phyloP scores from a whole-genome alignment of 2,329 filamentous ascomycete genomes.

The Pseudogymnoascus sp. region DNA sequence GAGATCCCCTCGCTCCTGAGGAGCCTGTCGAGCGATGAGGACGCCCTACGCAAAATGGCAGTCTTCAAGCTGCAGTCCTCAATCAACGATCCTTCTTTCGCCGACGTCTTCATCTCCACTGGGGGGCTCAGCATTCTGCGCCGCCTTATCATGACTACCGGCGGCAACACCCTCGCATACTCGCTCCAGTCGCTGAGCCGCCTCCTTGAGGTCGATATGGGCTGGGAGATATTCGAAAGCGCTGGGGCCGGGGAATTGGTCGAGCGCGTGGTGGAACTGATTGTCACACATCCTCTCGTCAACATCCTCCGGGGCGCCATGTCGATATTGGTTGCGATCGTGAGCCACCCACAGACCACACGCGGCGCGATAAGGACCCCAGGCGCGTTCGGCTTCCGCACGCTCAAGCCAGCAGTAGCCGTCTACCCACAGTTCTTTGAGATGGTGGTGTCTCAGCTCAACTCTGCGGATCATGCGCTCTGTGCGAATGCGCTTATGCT shows the following conservation, averaged over 20 bases:
- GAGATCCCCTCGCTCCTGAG: constrained; percentile 59
- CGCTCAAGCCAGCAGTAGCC: constrained; percentile 84
- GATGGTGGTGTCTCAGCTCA: constrained; percentile 83
- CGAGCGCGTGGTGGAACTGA: constrained; percentile 77
- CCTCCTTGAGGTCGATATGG: constrained; percentile 91
- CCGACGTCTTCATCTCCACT: constrained; percentile 89
- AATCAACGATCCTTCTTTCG: constrained; percentile 93
- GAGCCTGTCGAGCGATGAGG: constrained; percentile 64
- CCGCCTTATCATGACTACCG: constrained; percentile 74
- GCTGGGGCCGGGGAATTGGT: constrained; percentile 58
- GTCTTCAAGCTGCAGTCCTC: constrained; percentile 95
- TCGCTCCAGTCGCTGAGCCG: constrained; percentile 82
- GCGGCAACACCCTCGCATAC: constrained; percentile 92
- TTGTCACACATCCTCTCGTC: constrained; percentile 90
- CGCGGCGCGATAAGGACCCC: constrained; percentile 40
- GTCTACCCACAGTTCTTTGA: constrained; percentile 91
- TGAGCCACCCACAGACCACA: constrained; percentile 68
- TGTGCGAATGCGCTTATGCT: constrained; percentile 94
- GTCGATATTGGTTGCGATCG: constrained; percentile 90
- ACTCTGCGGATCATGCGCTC: constrained; percentile 88
- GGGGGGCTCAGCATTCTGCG: constrained; percentile 77
- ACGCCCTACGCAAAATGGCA: constrained; percentile 95
- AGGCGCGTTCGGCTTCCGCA: constrained; percentile 76
- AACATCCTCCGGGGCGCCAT: constrained; percentile 96
- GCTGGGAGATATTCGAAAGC: constrained; percentile 80